A percentile compares a stretch with the other conserved stretches of the same genome.
Conservation (phyloP, 768 basidiomycete genomes). For the Megacollybia marginata region DNA sequence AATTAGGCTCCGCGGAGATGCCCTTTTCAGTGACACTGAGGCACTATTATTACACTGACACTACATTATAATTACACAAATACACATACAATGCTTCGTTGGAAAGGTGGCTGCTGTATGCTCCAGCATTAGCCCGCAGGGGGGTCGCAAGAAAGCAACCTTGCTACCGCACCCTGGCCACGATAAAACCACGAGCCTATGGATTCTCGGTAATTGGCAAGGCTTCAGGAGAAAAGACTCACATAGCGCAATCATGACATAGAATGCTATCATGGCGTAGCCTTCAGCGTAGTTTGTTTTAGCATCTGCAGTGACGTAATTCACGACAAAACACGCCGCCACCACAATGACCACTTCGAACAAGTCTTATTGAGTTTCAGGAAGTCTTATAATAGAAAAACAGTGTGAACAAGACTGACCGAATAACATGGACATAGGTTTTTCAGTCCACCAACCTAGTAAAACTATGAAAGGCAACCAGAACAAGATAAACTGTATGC, state of each 20-base stretch:
- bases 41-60: too few relatives aligned
- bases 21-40: too few relatives aligned
- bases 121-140: too few relatives aligned
- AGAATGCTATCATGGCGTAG: slow-evolving; percentile 57
- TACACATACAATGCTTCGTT: too few relatives aligned
- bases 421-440: slow-evolving; percentile 59
- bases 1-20: too few relatives aligned
- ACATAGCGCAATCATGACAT: slow-evolving; percentile 46
- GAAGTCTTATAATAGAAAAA: not conserved
- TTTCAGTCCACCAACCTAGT: slow-evolving; percentile 61
- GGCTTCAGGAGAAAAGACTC: not conserved
- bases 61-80: too few relatives aligned
- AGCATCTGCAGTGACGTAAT: slow-evolving; percentile 71
- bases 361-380: slow-evolving; percentile 34
- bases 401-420: slow-evolving; percentile 32
- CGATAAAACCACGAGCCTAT: not conserved
- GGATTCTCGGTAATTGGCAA: not conserved
- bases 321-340: slow-evolving; percentile 68
- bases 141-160: not conserved
- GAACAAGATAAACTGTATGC: slow-evolving; percentile 71
- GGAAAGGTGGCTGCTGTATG: too few relatives aligned
- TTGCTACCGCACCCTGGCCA: not conserved
- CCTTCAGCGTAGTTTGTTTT: slow-evolving; percentile 82
- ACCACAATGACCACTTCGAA: slow-evolving; percentile 62
- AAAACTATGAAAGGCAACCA: slow-evolving; percentile 73